These are phyloP conservation scores for Scopulariopsis brevicaulis DNA, from an alignment of 2,329 filamentous ascomycete species.

Conservation along the genomic window DNA sequence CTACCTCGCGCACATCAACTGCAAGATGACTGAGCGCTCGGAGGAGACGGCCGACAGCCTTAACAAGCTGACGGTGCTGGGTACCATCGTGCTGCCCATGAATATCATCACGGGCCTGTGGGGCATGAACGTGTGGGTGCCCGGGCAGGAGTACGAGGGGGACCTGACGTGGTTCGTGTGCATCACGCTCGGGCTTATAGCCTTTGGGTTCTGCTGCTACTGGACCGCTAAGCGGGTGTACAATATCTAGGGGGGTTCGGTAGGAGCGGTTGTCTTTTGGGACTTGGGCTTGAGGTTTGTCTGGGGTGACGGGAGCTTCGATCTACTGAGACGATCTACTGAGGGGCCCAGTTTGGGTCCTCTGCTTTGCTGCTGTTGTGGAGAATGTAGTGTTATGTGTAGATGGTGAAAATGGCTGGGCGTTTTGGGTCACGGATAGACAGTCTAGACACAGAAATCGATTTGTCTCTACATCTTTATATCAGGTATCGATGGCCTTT, in stretches of 20 bases:
- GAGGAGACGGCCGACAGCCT: conserved; percentile 93
- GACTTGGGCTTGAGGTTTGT: too few relatives aligned
- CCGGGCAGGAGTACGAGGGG: conserved; percentile 72
- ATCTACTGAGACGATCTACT: too few relatives aligned
- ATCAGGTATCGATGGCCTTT: too few relatives aligned
- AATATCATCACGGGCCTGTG: conserved; percentile 98
- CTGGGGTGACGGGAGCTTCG: too few relatives aligned
- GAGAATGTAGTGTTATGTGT: too few relatives aligned
- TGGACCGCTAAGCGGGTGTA: conserved; percentile 76
- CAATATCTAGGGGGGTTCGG: conserved; percentile 39
- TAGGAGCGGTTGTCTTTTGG: too few relatives aligned
- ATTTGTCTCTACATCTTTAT: too few relatives aligned
- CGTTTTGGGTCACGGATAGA: too few relatives aligned
- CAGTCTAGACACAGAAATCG: too few relatives aligned
- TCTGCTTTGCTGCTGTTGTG: too few relatives aligned
- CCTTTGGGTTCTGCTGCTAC: conserved; percentile 73
- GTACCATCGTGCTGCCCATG: conserved; percentile 96
- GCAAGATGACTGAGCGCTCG: conserved; percentile 95
- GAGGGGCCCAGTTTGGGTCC: too few relatives aligned
- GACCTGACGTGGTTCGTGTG: conserved; percentile 66
- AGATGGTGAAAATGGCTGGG: too few relatives aligned
- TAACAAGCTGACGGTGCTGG: conserved; percentile 87
- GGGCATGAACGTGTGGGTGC: conserved; percentile 98
- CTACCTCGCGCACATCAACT: conserved; percentile 98
- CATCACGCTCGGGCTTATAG: conserved; percentile 61